A percentile compares a stretch with the other conserved stretches of the same genome.
These are phyloP conservation scores for Pecoramyces ruminantium DNA, from an alignment of 192 early-diverging fungal genomes.

Conservation along the genomic window DNA sequence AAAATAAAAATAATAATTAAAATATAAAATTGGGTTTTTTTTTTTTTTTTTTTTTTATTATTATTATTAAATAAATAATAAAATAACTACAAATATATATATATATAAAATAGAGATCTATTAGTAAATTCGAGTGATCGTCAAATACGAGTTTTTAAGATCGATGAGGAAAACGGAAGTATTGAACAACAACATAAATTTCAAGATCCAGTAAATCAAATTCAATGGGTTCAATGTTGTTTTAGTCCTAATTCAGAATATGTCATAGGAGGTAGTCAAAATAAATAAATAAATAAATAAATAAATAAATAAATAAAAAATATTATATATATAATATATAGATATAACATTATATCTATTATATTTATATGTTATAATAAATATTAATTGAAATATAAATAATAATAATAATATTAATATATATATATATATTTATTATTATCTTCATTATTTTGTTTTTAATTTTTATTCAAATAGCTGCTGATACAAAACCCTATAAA, in stretches of 20 bases:
- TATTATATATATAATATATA: too few species aligned
- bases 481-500: conserved; percentile 75
- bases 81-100: too few species aligned
- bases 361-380: too few species aligned
- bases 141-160: conserved; percentile 52
- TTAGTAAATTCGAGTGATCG: conserved; percentile 66
- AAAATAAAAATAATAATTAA: too few species aligned
- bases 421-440: conserved; percentile 18
- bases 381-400: too few species aligned
- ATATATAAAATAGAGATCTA: conserved; percentile 59
- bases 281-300: too few species aligned
- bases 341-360: too few species aligned
- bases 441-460: too few species aligned
- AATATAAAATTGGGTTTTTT: too few species aligned
- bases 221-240: conserved; percentile 73
- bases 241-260: conserved; percentile 82
- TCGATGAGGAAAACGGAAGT: conserved; percentile 15
- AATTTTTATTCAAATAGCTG: conserved; percentile 9
- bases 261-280: conserved; percentile 61
- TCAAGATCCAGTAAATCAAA: conserved; percentile 75
- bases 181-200: conserved; percentile 34
- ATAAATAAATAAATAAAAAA: too few species aligned
- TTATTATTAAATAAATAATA: too few species aligned
- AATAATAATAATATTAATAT: conserved; percentile 1
- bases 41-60: too few species aligned